phyloP scores from a whole-genome alignment of 116 monocot genomes.

The Phalaenopsis hybrid region DNA sequence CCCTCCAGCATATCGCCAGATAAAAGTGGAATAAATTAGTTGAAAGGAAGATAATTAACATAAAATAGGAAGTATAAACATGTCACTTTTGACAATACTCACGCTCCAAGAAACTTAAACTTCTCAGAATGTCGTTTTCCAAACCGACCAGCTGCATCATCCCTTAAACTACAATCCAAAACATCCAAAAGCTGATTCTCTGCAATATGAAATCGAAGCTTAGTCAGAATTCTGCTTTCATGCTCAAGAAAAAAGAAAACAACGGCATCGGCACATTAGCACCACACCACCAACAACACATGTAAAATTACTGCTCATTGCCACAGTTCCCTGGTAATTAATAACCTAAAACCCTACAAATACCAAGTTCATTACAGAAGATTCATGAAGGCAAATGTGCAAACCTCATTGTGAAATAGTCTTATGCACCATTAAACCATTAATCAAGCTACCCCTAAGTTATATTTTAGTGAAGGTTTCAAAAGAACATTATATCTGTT shows the following conservation, averaged over 20 bases:
- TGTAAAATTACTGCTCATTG: background rate
- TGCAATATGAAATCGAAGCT: conserved; percentile 16
- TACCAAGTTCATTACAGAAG: background rate
- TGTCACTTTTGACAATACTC: conserved; percentile 19
- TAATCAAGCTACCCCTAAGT: background rate
- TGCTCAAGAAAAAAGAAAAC: background rate
- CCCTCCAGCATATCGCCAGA: background rate
- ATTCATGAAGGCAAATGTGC: background rate
- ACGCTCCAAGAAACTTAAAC: conserved; percentile 71
- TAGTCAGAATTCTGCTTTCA: background rate
- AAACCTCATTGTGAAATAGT: background rate
- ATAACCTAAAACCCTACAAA: background rate
- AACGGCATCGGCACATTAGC: background rate
- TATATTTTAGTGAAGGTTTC: background rate
- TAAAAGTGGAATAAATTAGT: background rate
- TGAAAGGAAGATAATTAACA: background rate
- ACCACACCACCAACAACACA: background rate
- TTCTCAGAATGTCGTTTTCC: conserved; percentile 69
- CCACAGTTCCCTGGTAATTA: background rate
- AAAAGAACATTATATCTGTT: background rate
- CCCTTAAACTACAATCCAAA: conserved; percentile 19
- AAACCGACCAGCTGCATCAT: conserved; percentile 73
- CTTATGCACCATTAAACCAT: background rate
- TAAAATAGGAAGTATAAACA: background rate
- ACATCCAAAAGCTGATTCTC: conserved; percentile 20